Evolutionary conservation across 306 rosid species (phyloP).

Genomic region (Castanopsis chinensis): DNA sequence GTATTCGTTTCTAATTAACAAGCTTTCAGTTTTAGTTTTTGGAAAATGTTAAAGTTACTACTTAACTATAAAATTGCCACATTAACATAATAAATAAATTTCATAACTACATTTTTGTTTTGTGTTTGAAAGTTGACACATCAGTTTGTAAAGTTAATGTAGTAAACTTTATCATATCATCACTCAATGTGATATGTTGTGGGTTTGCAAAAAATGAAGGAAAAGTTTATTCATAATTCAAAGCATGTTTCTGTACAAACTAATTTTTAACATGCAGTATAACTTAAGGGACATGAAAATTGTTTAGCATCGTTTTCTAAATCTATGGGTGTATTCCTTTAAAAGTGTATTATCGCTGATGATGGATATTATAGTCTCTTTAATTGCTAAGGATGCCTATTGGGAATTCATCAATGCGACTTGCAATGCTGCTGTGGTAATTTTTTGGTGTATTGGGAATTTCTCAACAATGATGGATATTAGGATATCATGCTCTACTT

Average conservation of each 20-base stretch:
- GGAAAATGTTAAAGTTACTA: no score
- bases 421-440: not conserved
- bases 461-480: not conserved
- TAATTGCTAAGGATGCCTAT: not conserved
- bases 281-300: not conserved
- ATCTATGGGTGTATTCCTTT: not conserved
- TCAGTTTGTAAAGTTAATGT: not conserved
- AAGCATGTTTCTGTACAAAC: not conserved
- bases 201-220: not conserved
- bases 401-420: not conserved
- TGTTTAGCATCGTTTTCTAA: not conserved
- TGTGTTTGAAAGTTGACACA: no score
- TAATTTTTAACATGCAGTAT: not conserved
- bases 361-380: not conserved
- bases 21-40: not conserved
- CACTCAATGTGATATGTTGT: not conserved
- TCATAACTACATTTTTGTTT: no score
- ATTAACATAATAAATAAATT: no score
- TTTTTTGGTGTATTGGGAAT: not conserved
- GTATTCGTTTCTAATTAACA: not conserved
- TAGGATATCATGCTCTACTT: not conserved
- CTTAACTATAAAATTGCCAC: no score
- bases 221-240: no score
- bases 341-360: not conserved
- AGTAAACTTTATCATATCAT: no score